Percentiles rank a stretch among this genome's conserved stretches.
These are phyloP conservation scores for Tulasnella sp. DNA, from an alignment of 768 basidiomycete genomes.

Conservation along the genomic window DNA sequence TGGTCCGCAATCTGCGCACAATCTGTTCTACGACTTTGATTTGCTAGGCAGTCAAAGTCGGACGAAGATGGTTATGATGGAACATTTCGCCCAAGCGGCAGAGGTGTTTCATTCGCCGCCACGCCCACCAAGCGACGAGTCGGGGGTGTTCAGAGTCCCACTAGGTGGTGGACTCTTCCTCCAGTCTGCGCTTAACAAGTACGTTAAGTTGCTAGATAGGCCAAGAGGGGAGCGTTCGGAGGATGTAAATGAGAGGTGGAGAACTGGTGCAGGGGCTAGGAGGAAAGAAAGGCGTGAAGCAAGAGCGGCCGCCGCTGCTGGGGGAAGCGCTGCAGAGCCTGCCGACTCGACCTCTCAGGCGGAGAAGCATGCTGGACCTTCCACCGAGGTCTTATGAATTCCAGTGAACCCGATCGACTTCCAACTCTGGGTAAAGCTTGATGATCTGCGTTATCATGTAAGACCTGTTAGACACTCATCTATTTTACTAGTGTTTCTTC, in stretches of 20 bases:
- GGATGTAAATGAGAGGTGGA: constrained; percentile 74
- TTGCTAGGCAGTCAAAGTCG: constrained; percentile 50
- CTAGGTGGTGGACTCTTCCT: constrained; percentile 57
- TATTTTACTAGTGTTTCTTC: no score
- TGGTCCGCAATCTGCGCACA: constrained; percentile 32
- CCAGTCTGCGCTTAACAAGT: constrained; percentile 44
- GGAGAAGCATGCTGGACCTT: no score
- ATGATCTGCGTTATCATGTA: no score
- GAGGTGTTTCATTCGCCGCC: constrained; percentile 50
- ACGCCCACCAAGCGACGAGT: constrained; percentile 37
- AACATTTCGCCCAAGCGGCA: constrained; percentile 61
- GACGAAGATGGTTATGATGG: constrained; percentile 58
- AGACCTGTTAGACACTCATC: no score
- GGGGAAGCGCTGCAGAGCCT: no score
- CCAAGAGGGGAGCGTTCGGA: constrained; percentile 68
- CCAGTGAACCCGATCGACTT: no score
- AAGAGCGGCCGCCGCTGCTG: neutral
- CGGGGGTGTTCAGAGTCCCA: constrained; percentile 45
- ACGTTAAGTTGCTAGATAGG: constrained; percentile 63
- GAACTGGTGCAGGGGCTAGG: constrained; percentile 35
- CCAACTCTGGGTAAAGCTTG: no score
- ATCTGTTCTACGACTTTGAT: constrained; percentile 6
- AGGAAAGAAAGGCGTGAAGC: constrained; percentile 27
- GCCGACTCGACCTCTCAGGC: no score
- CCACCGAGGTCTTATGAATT: no score